These are phyloP conservation scores for Taxawa tesnikishii DNA, from an alignment of 2,329 filamentous ascomycete species.

Conservation along the genomic window DNA sequence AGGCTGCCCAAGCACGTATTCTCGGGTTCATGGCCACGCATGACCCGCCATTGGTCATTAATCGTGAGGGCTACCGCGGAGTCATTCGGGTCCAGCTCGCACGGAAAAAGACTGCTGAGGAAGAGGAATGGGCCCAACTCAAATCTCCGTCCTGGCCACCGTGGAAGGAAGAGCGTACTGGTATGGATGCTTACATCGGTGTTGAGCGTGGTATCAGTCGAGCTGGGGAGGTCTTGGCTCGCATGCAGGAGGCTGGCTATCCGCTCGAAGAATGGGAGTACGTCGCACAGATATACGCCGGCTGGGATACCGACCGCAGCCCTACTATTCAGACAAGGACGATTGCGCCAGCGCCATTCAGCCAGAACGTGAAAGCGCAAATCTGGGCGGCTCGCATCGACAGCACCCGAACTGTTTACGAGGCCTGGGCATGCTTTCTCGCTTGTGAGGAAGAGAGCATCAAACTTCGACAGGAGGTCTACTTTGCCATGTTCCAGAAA, in stretches of 20 bases:
- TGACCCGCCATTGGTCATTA: slow-evolving; percentile 42
- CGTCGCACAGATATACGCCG: slow-evolving; percentile 41
- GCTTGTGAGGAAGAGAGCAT: slow-evolving; percentile 36
- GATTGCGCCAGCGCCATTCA: slow-evolving; percentile 21
- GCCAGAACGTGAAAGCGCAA: slow-evolving; percentile 8
- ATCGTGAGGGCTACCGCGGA: slow-evolving; percentile 44
- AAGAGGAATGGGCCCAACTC: slow-evolving; percentile 45
- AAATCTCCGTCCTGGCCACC: slow-evolving; percentile 53
- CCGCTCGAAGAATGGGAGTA: slow-evolving; percentile 37
- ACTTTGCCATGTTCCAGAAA: slow-evolving; percentile 46
- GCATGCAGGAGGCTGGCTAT: slow-evolving; percentile 51
- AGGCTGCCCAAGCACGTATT: slow-evolving; percentile 45
- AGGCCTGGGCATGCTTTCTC: slow-evolving; percentile 54
- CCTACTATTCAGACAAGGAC: slow-evolving; percentile 50
- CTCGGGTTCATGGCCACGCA: slow-evolving; percentile 44
- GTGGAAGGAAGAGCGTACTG: slow-evolving; percentile 50
- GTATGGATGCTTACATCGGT: slow-evolving; percentile 46
- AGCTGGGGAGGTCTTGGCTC: slow-evolving; percentile 41
- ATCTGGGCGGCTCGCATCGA: slow-evolving; percentile 47
- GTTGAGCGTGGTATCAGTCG: slow-evolving; percentile 44
- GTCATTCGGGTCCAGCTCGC: slow-evolving; percentile 44
- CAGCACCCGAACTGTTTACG: slow-evolving; percentile 47
- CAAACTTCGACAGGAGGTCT: slow-evolving; percentile 29
- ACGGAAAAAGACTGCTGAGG: slow-evolving; percentile 41
- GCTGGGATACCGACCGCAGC: slow-evolving; percentile 51